phyloP scores from a whole-genome alignment of 2,329 filamentous ascomycete species.

The Fusarium setosum region DNA sequence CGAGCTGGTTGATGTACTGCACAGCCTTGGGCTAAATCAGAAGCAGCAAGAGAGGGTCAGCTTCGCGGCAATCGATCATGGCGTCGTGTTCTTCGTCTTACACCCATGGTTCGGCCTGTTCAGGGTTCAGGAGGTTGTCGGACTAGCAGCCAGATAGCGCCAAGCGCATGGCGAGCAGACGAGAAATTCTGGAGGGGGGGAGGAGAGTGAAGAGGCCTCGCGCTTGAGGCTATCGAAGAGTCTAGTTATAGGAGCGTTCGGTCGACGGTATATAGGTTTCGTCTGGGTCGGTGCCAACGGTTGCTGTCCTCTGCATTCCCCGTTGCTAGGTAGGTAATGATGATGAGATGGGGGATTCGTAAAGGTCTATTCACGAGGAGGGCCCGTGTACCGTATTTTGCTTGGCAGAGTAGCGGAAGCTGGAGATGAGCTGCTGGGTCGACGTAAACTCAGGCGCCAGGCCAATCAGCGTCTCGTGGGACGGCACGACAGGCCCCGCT shows the following conservation, averaged over 20 bases:
- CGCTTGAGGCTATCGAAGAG: not conserved
- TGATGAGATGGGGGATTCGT: constrained; percentile 21
- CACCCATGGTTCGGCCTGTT: constrained; percentile 50
- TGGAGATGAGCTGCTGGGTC: constrained; percentile 35
- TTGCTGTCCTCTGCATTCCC: constrained; percentile 7
- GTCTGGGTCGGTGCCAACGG: not conserved
- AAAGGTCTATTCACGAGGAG: constrained; percentile 32
- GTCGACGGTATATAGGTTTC: not conserved
- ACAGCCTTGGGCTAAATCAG: constrained; percentile 74
- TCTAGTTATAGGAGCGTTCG: not conserved
- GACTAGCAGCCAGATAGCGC: constrained; percentile 38
- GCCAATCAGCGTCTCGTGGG: constrained; percentile 41
- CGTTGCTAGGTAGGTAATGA: constrained; percentile 5
- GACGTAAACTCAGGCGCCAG: constrained; percentile 23
- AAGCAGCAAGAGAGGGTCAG: constrained; percentile 36
- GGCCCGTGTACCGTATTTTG: constrained; percentile 4
- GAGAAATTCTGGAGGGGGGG: not conserved
- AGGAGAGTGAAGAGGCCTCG: constrained; percentile 7
- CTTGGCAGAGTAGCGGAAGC: constrained; percentile 8
- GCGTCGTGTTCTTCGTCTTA: constrained; percentile 40
- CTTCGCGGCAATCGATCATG: constrained; percentile 10
- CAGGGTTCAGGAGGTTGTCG: constrained; percentile 46
- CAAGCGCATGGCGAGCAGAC: constrained; percentile 40
- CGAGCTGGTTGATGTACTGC: constrained; percentile 84
- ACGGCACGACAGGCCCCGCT: constrained; percentile 39